Evolutionary conservation across 2,329 filamentous ascomycete genomes (phyloP), one percentile per base, ranked within the genome.

Genomic region (Leptosphaerulina australis): DNA sequence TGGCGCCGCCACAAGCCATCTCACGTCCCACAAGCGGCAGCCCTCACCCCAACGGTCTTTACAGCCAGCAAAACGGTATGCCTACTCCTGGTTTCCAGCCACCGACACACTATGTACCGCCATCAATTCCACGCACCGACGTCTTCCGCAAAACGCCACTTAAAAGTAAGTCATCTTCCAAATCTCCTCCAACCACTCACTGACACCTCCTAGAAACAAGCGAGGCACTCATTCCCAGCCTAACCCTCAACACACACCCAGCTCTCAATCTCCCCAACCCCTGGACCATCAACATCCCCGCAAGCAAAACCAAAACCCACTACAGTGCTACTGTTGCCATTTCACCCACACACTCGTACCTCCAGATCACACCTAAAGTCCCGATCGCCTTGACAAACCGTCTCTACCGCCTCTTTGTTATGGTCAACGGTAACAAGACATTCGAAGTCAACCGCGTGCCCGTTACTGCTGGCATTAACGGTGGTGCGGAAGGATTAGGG

Each of bases 361-460:
- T 96, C 14, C 87, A 91, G 53, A 80, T 96, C 48, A 79, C 83
- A 17, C 86, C 88, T 3, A 81, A 81, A 9, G 77, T 95, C 14
- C 82, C 85, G 0, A 74, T 84, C 7, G 79, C 80, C 25, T 74
- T 90, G 4, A 82, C 86, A 51, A 80, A 83, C 43, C 85, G 90
- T 24, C 84, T 90, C 40, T 90, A 89, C 74, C 90, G 87, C 66
- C 75, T 94, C 26, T 91, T 90, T 67, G 87, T 91, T 25, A 80
- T 84, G 1, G 80, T 88, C 37, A 89, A 92, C 64, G 83, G 81
- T 30, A 81, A 83, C 29, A 74, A 78, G 40, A 80, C 87, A 6
- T 78, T 88, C n/a, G 81, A 82, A 54, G 77, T 81, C 18, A 79
- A 82, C 3, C 80, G 83, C 17, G 83, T 84, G 41, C 73, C 76